Percentiles rank a stretch among this genome's conserved stretches.
Evolutionary conservation across 202 grass and related monocot species (phyloP).

Genomic region (Brachypodium distachyon): DNA sequence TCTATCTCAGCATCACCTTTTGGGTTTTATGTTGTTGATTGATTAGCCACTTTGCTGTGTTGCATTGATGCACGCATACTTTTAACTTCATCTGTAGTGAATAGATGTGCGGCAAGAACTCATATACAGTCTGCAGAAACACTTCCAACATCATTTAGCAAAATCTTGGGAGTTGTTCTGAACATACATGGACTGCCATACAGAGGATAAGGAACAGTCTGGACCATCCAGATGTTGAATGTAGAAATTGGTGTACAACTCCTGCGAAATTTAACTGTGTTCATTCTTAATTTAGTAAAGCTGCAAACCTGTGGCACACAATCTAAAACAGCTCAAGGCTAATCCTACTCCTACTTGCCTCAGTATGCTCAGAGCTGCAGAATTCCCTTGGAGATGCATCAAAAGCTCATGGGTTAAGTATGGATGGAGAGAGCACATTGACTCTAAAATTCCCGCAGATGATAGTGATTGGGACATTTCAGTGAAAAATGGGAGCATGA

Average conservation of each 20-base stretch:
- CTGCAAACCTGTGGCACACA: conserved; percentile 34
- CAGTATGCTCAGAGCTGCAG: conserved; percentile 55
- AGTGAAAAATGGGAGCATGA: conserved; percentile 56
- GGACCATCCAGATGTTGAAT: neutral
- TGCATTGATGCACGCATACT: neutral
- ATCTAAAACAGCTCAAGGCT: conserved; percentile 54
- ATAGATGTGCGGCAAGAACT: conserved; percentile 73
- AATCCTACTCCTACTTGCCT: conserved; percentile 67
- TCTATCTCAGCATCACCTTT: neutral
- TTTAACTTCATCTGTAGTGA: conserved; percentile 41
- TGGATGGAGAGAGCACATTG: conserved; percentile 27
- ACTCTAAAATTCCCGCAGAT: conserved; percentile 30
- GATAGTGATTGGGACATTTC: conserved; percentile 95
- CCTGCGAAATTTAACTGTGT: conserved; percentile 19
- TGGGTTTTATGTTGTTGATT: neutral
- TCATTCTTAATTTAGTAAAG: conserved; percentile 49
- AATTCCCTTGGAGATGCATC: conserved; percentile 45
- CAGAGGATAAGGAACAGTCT: conserved; percentile 70
- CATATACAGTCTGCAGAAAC: conserved; percentile 70
- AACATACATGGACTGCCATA: conserved; percentile 82
- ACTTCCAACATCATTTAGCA: conserved; percentile 69
- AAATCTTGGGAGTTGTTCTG: conserved; percentile 73
- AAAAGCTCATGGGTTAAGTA: conserved; percentile 11
- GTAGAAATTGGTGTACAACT: neutral
- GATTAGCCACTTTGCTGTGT: neutral